Evolutionary conservation across 2,329 filamentous ascomycete species (phyloP).

Genomic region (Botryotinia narcissicola): DNA sequence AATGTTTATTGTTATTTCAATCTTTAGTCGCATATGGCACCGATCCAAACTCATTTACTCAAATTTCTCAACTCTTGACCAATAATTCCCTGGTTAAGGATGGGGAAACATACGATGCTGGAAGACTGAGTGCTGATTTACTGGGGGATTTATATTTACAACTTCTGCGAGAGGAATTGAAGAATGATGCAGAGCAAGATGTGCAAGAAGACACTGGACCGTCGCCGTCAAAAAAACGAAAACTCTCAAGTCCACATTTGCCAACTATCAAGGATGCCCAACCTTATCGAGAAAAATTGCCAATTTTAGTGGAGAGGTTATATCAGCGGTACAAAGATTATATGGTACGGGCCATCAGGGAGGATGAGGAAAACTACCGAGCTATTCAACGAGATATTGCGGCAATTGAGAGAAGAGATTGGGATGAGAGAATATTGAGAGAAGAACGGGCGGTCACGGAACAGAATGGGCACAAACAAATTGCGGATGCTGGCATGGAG

Average conservation of each 20-base stretch:
- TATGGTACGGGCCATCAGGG: slow-evolving; percentile 66
- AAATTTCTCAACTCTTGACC: slow-evolving; percentile 72
- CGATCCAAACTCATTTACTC: slow-evolving; percentile 61
- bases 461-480: slow-evolving; percentile 15
- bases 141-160: slow-evolving; percentile 76
- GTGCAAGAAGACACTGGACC: slow-evolving; percentile 45
- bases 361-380: slow-evolving; percentile 69
- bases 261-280: slow-evolving; percentile 65
- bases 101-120: slow-evolving; percentile 68
- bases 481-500: neutral
- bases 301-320: slow-evolving; percentile 67
- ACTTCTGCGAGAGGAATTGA: slow-evolving; percentile 71
- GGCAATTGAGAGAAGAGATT: slow-evolving; percentile 61
- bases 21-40: slow-evolving; percentile 68
- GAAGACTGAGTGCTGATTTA: slow-evolving; percentile 72
- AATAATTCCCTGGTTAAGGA: slow-evolving; percentile 70
- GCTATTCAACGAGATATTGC: slow-evolving; percentile 65
- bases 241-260: slow-evolving; percentile 63
- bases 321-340: slow-evolving; percentile 73
- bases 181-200: slow-evolving; percentile 44
- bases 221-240: slow-evolving; percentile 68
- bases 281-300: slow-evolving; percentile 64
- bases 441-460: slow-evolving; percentile 18
- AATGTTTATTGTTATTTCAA: slow-evolving; percentile 83
- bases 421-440: slow-evolving; percentile 44